Base-by-base conservation (phyloP, 768 basidiomycete species). In the Clathrus columnatus region DNA sequence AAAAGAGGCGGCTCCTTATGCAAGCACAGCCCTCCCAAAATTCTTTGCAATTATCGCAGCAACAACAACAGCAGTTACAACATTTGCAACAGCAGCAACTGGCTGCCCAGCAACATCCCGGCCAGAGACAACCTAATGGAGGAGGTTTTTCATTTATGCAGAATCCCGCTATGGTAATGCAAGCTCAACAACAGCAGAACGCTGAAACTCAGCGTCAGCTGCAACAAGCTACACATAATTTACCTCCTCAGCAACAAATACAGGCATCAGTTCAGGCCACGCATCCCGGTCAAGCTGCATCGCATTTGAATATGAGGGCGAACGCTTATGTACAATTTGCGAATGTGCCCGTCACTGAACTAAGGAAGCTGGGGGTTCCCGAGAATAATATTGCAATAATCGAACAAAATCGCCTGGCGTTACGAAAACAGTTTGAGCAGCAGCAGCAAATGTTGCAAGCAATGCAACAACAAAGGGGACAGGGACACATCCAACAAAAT, bases 331-430 rank as follows among this genome's bases (percentile, higher is more conserved):
- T 68, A 46, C 64, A 66, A 17, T 80, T 75, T 63, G 76, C 80
- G 17, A 63, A 75, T 48, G 59, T 70, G 51, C 69, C 75, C 14
- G 70, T 69, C 1, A 65, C 69, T 4, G 81, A 86, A 43, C 74
- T 89, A 57, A 80, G 79, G 10, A 69, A 69, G 14, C 74, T 71
- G 41, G 73, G 74, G 14, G 65, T 85, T 7, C 68, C 71, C 5
- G 79, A 81, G 20, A 59, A 70, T 47, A 66, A 80, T 53, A 82
- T 89, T 47, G 57, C 67, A 28, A 72, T 79, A 56, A 78, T 87
- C 32, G 86, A 88, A 61, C 60, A 61, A 2, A 64, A 84, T 61
- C 79, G 85, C 41, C 0, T 61, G 4, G 59, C 54, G 54, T 71
- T 70, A 10, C 63, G 60, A 60, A 43, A 49, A 18, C 60, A 63